Evolutionary conservation across 768 basidiomycete species (phyloP), one percentile per base, ranked within the genome.

Genomic region (Lactifluus piperatus): DNA sequence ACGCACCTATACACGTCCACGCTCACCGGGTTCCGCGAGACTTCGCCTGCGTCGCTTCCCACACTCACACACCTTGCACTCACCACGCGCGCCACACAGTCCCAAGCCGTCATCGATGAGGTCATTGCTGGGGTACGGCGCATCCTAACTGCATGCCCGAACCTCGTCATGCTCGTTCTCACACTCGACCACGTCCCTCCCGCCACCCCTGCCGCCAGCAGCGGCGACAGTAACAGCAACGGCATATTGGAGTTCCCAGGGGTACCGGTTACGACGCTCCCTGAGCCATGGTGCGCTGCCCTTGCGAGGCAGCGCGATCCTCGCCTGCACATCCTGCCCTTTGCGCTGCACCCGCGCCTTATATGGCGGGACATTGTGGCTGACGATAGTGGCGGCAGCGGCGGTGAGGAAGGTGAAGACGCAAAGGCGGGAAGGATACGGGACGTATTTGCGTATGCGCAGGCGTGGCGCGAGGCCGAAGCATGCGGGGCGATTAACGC

Each of bases 1-100:
- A 63, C 62, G 36, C 62, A 63, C 29, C 47, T 65, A 8, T 53
- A 64, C 49, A 63, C 64, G 3, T 63, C 64, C 29, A 63, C 62
- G 22, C 62, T 65, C 34, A 30, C 55, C 36, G 64, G 64, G 0
- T 65, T 65, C 55, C 62, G 54, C 43, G 54, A 43, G 9, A 41
- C 64, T 1, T 65, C 62, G 0, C 57, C 53, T 14, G 45, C 51
- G 0, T 49, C 58, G 6, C 55, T 65, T 16, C 51, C 62, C 16
- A 32, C 57, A 0, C 62, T 65, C 36, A 59, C 62, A 0, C 64
- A 63, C 49, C 13, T 65, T 29, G 57, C 64, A 1, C 62, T 65
- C 48, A 11, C 37, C 48, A 63, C 64, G 18, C 64, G 64, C 51
- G 55, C 58, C 1, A 20, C 45, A 4, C 64, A 65, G 51, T 29